These are phyloP conservation scores for Vigna unguiculata DNA, from an alignment of 306 rosid genomes.

Conservation along the genomic window DNA sequence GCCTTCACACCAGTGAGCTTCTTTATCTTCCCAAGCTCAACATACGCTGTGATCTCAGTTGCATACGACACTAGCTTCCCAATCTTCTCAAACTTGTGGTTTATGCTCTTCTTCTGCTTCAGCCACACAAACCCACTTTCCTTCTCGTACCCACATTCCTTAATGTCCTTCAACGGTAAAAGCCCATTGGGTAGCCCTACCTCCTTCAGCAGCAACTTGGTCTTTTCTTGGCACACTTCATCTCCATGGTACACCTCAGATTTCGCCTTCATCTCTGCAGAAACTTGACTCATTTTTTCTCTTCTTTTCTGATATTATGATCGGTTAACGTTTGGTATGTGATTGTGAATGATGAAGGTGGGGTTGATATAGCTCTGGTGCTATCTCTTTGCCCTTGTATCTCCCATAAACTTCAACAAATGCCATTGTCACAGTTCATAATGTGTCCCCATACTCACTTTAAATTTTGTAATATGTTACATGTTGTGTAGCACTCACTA, in stretches of 20 bases:
- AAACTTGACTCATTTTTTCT: slow-evolving; percentile 63
- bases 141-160: slow-evolving; percentile 79
- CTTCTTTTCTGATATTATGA: background rate
- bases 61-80: slow-evolving; percentile 72
- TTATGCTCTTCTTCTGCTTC: slow-evolving; percentile 69
- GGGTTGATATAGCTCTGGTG: slow-evolving; percentile 52
- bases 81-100: slow-evolving; percentile 85
- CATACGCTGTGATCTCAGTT: slow-evolving; percentile 76
- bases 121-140: slow-evolving; percentile 96
- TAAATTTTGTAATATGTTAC: background rate
- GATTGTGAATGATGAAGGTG: slow-evolving; percentile 13
- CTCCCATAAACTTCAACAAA: slow-evolving; percentile 22
- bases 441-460: background rate
- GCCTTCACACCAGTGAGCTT: slow-evolving; percentile 93
- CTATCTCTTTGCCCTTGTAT: slow-evolving; percentile 48
- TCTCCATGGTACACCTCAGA: slow-evolving; percentile 85
- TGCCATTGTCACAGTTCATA: slow-evolving; percentile 40
- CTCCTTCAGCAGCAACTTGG: slow-evolving; percentile 67
- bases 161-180: slow-evolving; percentile 76
- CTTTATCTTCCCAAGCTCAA: slow-evolving; percentile 77
- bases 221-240: slow-evolving; percentile 67
- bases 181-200: slow-evolving; percentile 77
- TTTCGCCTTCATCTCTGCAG: slow-evolving; percentile 65
- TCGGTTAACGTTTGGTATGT: background rate
- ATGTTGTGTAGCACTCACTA: background rate